A percentile compares a stretch with the other conserved stretches of the same genome.
Evolutionary conservation across 805 yeast species (phyloP).

Genomic region (Nakazawaea ishiwadae): DNA sequence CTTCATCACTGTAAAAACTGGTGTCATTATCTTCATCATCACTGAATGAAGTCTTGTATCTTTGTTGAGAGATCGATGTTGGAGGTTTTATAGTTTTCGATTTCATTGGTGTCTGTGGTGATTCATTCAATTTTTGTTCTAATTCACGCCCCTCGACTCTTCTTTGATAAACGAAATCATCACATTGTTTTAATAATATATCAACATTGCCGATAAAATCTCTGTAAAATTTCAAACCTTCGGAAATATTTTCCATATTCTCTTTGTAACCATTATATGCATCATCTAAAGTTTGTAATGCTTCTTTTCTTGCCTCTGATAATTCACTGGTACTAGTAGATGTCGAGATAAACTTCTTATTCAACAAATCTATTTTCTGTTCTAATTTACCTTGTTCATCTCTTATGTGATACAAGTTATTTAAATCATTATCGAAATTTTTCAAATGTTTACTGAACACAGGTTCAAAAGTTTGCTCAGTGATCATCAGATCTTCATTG

Average conservation of each 20-base stretch:
- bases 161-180: slow-evolving; percentile 44
- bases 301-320: slow-evolving; percentile 33
- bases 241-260: slow-evolving; percentile 53
- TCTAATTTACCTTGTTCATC: slow-evolving; percentile 33
- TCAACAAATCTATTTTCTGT: slow-evolving; percentile 29
- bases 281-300: slow-evolving; percentile 46
- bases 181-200: slow-evolving; percentile 42
- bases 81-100: not conserved
- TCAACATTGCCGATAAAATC: slow-evolving; percentile 48
- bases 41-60: slow-evolving; percentile 4
- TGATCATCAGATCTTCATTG: slow-evolving; percentile 18
- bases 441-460: slow-evolving; percentile 36
- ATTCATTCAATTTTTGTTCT: slow-evolving; percentile 24
- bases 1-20: slow-evolving; percentile 1
- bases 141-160: slow-evolving; percentile 49
- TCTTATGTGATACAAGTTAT: slow-evolving; percentile 38
- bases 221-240: slow-evolving; percentile 68
- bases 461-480: slow-evolving; percentile 30
- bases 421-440: slow-evolving; percentile 45
- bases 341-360: slow-evolving; percentile 21
- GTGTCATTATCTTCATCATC: slow-evolving; percentile 3
- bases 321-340: slow-evolving; percentile 4
- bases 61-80: slow-evolving; percentile 2
- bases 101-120: slow-evolving; percentile 1
- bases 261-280: slow-evolving; percentile 50